A percentile compares a stretch with the other conserved stretches of the same genome.
phyloP scores from a whole-genome alignment of 1,284 basidiomycete species.

The Cryptococcus sp. region DNA sequence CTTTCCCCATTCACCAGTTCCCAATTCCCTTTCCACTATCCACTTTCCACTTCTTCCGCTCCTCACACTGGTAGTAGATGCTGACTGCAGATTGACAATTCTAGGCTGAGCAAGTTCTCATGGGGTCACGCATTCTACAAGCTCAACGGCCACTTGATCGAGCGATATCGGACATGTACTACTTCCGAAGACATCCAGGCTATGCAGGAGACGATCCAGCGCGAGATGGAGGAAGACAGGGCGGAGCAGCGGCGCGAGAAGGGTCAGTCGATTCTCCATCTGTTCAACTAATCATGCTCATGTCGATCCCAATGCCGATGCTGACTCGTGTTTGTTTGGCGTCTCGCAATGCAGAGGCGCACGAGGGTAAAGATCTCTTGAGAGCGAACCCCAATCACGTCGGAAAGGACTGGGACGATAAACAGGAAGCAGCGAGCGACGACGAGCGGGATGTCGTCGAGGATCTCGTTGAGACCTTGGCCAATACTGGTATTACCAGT shows the following conservation, averaged over 20 bases:
- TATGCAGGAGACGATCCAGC: slow-evolving; percentile 73
- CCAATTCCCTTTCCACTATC: neutral
- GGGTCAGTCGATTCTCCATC: slow-evolving; percentile 49
- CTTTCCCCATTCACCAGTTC: slow-evolving; percentile 5
- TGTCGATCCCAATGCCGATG: neutral
- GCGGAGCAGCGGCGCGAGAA: slow-evolving; percentile 60
- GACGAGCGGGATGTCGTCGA: slow-evolving; percentile 44
- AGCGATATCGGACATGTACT: slow-evolving; percentile 70
- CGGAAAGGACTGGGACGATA: slow-evolving; percentile 38
- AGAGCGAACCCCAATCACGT: slow-evolving; percentile 64
- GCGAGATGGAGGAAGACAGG: slow-evolving; percentile 69
- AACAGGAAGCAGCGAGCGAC: slow-evolving; percentile 31
- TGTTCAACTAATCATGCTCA: neutral
- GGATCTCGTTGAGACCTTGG: slow-evolving; percentile 33
- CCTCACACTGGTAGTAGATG: neutral
- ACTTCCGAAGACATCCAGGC: slow-evolving; percentile 65
- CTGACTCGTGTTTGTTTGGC: slow-evolving; percentile 4
- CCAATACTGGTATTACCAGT: slow-evolving; percentile 17
- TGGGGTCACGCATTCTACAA: slow-evolving; percentile 85
- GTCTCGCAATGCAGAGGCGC: slow-evolving; percentile 18
- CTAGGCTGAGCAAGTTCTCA: slow-evolving; percentile 69
- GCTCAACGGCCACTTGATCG: slow-evolving; percentile 73
- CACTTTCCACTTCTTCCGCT: slow-evolving; percentile 2
- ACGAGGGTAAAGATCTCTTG: slow-evolving; percentile 57
- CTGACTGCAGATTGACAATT: neutral